phyloP scores from a whole-genome alignment of 345 rosid genomes.

The Eucalyptus grandis region DNA sequence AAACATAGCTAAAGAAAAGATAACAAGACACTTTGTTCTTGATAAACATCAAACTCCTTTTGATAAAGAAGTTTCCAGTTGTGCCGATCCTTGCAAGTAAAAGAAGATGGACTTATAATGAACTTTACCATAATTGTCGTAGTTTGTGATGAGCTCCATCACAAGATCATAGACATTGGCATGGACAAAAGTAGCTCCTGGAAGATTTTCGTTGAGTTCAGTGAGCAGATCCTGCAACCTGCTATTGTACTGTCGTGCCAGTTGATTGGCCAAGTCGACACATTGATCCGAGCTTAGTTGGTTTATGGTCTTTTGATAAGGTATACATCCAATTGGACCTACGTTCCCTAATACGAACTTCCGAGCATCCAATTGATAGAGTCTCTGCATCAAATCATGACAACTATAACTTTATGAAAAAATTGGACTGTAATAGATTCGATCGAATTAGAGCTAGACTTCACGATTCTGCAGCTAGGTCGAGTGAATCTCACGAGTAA shows the following conservation, averaged over 20 bases:
- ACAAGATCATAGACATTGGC: conserved; percentile 78
- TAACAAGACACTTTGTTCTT: background rate
- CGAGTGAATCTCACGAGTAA: background rate
- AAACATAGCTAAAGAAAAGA: background rate
- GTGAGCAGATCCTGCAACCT: conserved; percentile 49
- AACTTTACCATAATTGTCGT: conserved; percentile 41
- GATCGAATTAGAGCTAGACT: background rate
- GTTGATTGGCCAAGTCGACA: conserved; percentile 61
- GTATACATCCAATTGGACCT: conserved; percentile 90
- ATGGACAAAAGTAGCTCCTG: conserved; percentile 53
- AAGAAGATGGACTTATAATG: background rate
- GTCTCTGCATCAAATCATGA: conserved; percentile 34
- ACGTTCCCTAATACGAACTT: conserved; percentile 82
- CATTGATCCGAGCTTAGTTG: conserved; percentile 52
- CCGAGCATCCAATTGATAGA: conserved; percentile 66
- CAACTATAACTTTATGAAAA: background rate
- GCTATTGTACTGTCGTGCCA: conserved; percentile 61
- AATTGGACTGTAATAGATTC: background rate
- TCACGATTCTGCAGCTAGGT: background rate
- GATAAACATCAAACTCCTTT: background rate
- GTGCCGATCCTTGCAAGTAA: background rate
- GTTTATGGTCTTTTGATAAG: conserved; percentile 70
- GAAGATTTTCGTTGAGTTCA: conserved; percentile 48
- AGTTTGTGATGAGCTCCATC: conserved; percentile 78
- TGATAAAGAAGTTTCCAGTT: background rate